Evolutionary conservation across 495 filamentous ascomycete genomes (phyloP).

Genomic region (Platismatia glauca): DNA sequence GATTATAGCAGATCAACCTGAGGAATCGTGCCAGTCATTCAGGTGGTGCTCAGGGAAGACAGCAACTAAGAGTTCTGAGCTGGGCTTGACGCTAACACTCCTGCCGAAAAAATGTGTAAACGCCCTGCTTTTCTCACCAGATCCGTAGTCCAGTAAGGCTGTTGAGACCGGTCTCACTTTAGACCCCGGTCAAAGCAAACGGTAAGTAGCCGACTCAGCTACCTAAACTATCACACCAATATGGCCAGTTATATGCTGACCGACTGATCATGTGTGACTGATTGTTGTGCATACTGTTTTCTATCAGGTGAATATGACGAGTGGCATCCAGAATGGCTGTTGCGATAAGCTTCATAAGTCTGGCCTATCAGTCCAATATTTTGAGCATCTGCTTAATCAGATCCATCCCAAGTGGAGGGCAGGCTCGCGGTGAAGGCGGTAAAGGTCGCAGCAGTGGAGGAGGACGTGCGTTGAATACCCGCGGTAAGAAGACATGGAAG

Average conservation of each 20-base stretch:
- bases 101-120: background rate
- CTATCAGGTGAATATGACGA: background rate
- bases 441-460: background rate
- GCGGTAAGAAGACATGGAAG: background rate
- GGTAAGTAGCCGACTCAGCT: background rate
- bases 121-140: background rate
- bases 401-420: background rate
- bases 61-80: no score
- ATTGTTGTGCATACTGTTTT: background rate
- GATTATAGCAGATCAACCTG: no score
- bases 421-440: background rate
- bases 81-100: background rate
- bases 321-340: no score
- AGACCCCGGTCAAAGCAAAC: background rate
- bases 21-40: no score
- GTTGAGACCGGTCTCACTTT: no score
- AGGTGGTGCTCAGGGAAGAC: no score
- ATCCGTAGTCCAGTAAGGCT: background rate
- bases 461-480: slow-evolving; percentile 1
- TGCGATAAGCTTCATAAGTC: no score
- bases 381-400: slow-evolving; percentile 2
- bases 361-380: background rate
- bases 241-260: background rate
- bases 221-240: background rate
- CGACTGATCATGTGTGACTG: background rate